phyloP scores from a whole-genome alignment of 805 yeast genomes.

The Zygosaccharomyces lentus region DNA sequence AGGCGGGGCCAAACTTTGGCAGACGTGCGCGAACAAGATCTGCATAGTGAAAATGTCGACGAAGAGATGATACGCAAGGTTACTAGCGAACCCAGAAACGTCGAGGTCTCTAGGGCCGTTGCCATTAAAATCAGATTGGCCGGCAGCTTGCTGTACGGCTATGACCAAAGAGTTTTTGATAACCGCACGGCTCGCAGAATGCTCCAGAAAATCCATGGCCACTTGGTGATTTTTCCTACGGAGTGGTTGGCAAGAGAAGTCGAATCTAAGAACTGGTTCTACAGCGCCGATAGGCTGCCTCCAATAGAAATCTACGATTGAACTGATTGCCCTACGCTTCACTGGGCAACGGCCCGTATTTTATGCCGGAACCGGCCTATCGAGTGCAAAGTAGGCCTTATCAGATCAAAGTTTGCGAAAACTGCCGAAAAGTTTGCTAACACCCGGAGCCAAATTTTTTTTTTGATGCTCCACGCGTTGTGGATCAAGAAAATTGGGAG shows the following conservation, averaged over 20 bases:
- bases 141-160: conserved; percentile 31
- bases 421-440: not conserved
- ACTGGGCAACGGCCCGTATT: not conserved
- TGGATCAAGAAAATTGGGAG: not conserved
- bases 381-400: not conserved
- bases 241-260: conserved; percentile 87
- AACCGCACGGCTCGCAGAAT: conserved; percentile 72
- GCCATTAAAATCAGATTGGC: conserved; percentile 31
- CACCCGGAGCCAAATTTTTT: not conserved
- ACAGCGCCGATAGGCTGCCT: conserved; percentile 87
- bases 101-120: conserved; percentile 14
- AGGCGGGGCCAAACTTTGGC: conserved; percentile 13
- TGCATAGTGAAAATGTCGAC: conserved; percentile 5
- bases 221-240: conserved; percentile 85
- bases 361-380: not conserved
- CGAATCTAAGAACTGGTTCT: conserved; percentile 92
- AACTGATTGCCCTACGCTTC: conserved; percentile 36
- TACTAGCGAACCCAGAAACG: not conserved
- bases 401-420: not conserved
- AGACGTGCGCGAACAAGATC: conserved; percentile 11
- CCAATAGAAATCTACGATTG: conserved; percentile 91
- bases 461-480: not conserved
- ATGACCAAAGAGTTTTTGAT: conserved; percentile 53
- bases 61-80: not conserved
- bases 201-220: conserved; percentile 72